Percentiles rank a stretch among this genome's conserved stretches.
These are phyloP conservation scores for Cornus florida DNA, from an alignment of 148 eudicot genomes.

Conservation along the genomic window DNA sequence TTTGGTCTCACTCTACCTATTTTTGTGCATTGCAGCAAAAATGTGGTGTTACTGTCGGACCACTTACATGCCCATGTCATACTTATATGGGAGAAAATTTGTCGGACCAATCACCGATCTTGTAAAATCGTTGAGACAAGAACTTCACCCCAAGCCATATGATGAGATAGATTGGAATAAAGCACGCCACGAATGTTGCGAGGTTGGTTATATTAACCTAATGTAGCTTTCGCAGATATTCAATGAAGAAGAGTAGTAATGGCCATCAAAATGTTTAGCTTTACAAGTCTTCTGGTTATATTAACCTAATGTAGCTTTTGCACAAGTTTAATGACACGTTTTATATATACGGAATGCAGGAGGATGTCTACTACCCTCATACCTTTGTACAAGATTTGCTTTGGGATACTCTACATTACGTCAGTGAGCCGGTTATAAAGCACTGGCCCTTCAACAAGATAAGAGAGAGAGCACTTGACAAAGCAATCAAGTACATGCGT, in stretches of 20 bases:
- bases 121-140: constrained; percentile 29
- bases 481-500: constrained; percentile 33
- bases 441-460: constrained; percentile 36
- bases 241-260: too few species aligned
- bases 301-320: background rate
- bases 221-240: too few species aligned
- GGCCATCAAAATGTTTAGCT: too few species aligned
- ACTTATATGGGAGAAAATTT: constrained; percentile 32
- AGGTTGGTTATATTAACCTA: constrained; percentile 16
- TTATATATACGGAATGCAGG: constrained; percentile 13
- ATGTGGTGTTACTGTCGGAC: constrained; percentile 44
- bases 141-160: constrained; percentile 33
- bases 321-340: background rate
- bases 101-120: constrained; percentile 38
- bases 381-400: constrained; percentile 34
- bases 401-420: constrained; percentile 36
- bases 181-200: constrained; percentile 37
- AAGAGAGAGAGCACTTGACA: constrained; percentile 30
- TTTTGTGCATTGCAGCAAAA: constrained; percentile 27
- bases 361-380: constrained; percentile 39
- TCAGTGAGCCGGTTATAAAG: constrained; percentile 30
- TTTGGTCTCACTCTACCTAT: background rate
- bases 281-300: too few species aligned
- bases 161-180: constrained; percentile 34
- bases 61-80: constrained; percentile 45